Evolutionary conservation across 495 filamentous ascomycete species (phyloP).

Genomic region (Ramalina intermedia): DNA sequence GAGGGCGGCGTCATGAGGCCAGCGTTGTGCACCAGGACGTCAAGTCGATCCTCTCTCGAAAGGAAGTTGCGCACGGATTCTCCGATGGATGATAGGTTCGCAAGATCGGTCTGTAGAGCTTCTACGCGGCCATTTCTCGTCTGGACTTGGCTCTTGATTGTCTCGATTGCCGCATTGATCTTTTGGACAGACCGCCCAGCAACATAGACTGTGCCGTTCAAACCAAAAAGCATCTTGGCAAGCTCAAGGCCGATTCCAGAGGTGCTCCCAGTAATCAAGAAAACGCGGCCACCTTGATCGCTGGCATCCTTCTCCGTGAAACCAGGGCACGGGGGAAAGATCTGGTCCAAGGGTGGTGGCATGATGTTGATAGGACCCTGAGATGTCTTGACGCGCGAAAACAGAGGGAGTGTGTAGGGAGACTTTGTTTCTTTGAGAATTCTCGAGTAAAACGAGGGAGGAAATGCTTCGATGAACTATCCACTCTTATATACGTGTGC

Average conservation of each 20-base stretch:
- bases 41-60: conserved; percentile 24
- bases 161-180: background rate
- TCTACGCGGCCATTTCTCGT: background rate
- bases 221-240: conserved; percentile 24
- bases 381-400: no score
- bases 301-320: conserved; percentile 9
- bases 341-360: conserved; percentile 1
- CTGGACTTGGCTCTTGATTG: background rate
- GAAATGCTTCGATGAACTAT: no score
- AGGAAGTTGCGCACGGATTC: conserved; percentile 25
- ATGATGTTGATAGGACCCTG: background rate
- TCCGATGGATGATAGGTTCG: conserved; percentile 32
- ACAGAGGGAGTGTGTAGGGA: no score
- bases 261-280: conserved; percentile 27
- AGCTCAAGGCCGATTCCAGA: conserved; percentile 28
- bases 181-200: background rate
- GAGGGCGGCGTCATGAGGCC: conserved; percentile 31
- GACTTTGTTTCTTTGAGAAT: no score
- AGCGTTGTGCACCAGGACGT: conserved; percentile 40
- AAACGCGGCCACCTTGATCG: conserved; percentile 17
- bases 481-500: no score
- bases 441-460: no score
- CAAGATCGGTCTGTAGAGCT: conserved; percentile 1
- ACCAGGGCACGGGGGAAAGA: conserved; percentile 7
- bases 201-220: conserved; percentile 27